Evolutionary conservation across 2,329 filamentous ascomycete species (phyloP).

Genomic region (Fusarium sp.): DNA sequence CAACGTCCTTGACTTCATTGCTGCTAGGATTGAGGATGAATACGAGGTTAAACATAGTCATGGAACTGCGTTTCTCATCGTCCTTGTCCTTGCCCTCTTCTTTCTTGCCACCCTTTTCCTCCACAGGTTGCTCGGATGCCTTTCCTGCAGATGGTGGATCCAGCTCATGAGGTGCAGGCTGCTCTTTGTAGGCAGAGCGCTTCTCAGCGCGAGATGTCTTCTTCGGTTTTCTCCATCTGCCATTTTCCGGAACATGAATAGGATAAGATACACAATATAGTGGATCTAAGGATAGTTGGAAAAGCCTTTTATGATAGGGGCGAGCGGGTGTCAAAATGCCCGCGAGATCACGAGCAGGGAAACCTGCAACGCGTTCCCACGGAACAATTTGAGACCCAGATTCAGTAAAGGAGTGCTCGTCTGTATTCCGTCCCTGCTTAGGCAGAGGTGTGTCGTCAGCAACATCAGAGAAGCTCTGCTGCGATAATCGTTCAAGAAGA

Average conservation of each 20-base stretch:
- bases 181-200: constrained; percentile 53
- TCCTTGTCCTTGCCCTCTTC: constrained; percentile 53
- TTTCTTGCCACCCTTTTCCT: constrained; percentile 46
- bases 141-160: constrained; percentile 43
- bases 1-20: constrained; percentile 79
- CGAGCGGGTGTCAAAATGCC: constrained; percentile 81
- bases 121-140: constrained; percentile 47
- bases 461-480: constrained; percentile 53
- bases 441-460: constrained; percentile 55
- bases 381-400: constrained; percentile 70
- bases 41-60: constrained; percentile 98
- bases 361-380: constrained; percentile 80
- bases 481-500: constrained; percentile 61
- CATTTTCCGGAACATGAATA: constrained; percentile 83
- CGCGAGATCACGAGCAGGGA: constrained; percentile 81
- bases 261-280: constrained; percentile 86
- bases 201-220: constrained; percentile 60
- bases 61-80: constrained; percentile 74
- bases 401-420: constrained; percentile 68
- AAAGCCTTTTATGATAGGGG: constrained; percentile 83
- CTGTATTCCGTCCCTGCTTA: constrained; percentile 64
- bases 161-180: constrained; percentile 46
- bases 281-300: constrained; percentile 85
- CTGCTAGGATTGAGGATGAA: constrained; percentile 88
- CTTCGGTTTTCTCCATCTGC: constrained; percentile 78